Conservation (phyloP, 164 flowering plant species). For the Vitis labrusca region DNA sequence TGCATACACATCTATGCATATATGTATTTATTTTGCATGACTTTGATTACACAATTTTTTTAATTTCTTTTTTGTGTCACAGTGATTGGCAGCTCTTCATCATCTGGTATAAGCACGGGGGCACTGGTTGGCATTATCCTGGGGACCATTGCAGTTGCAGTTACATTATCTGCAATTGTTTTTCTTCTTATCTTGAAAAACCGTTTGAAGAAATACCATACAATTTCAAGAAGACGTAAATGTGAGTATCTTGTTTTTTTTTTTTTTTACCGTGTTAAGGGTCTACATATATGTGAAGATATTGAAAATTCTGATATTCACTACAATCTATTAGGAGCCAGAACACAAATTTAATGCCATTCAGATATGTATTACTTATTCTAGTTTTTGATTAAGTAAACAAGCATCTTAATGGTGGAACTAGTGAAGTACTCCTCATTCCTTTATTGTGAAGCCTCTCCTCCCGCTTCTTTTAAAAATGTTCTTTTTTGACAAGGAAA, state of each 20-base stretch:
- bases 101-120: constrained; percentile 57
- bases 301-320: too few species aligned
- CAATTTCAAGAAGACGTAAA: constrained; percentile 38
- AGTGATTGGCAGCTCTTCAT: constrained; percentile 23
- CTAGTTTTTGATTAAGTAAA: neutral
- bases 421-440: neutral
- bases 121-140: constrained; percentile 56
- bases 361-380: neutral
- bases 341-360: neutral
- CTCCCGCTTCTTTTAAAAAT: neutral
- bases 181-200: constrained; percentile 44
- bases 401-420: neutral
- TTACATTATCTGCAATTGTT: constrained; percentile 48
- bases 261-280: too few species aligned
- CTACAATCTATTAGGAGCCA: too few species aligned
- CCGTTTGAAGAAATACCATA: constrained; percentile 21
- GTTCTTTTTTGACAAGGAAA: neutral
- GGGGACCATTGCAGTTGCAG: constrained; percentile 55
- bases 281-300: neutral
- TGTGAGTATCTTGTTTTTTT: constrained; percentile 37
- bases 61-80: constrained; percentile 18
- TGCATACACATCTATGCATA: too few species aligned
- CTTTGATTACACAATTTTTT: constrained; percentile 1
- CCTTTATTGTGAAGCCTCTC: neutral
- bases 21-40: neutral